Evolutionary conservation across 805 yeast species (phyloP), one percentile per base, ranked within the genome.

Genomic region (Starmerella davenportii): DNA sequence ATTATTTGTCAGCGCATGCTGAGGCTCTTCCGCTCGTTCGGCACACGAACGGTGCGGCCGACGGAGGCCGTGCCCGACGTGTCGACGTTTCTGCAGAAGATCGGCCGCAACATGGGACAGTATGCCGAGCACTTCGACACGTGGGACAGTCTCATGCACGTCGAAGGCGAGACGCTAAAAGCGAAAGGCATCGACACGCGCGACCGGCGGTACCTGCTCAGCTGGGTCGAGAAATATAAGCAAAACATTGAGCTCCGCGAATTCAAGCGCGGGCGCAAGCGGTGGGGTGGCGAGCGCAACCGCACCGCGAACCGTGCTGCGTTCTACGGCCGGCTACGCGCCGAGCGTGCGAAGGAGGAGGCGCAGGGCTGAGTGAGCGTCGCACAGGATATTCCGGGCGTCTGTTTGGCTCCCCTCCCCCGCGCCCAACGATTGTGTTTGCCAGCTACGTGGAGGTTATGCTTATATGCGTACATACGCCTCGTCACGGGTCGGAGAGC

Each of bases 221-320:
- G 68, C 34, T 84, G 92, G 76, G 66, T 71, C 36, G 75, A 84
- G 51, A 71, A 68, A 49, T 76, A 66, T 51, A 68, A 71, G 50
- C 66, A 70, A 43, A 72, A 75, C 38, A 66, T 64, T 38, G 64
- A 68, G 17, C 60, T 79, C 41, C 51, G 61, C 41, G 79, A 74
- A 51, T 64, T 71, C 46, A 69, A 69, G 48, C 58, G 63, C 44
- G 81, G 85, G n/a, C 75, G 68, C 64, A 81, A 81, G 66, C 66
- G 69, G 50, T 64, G 73, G 60, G 95, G 95, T 20, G 93, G 95
- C 52, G 95, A 84, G 60, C 71, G 94, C 56, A 77, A 73, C 51
- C 69, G 76, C 43, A 72, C 68, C 51, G 77, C 75, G 52, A 68
- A 67, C 47, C 60, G 65, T 15, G 87, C 93, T 4, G 53, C 50